Conservation (phyloP, 169 alveolate species). For the Plasmodium malariae region DNA sequence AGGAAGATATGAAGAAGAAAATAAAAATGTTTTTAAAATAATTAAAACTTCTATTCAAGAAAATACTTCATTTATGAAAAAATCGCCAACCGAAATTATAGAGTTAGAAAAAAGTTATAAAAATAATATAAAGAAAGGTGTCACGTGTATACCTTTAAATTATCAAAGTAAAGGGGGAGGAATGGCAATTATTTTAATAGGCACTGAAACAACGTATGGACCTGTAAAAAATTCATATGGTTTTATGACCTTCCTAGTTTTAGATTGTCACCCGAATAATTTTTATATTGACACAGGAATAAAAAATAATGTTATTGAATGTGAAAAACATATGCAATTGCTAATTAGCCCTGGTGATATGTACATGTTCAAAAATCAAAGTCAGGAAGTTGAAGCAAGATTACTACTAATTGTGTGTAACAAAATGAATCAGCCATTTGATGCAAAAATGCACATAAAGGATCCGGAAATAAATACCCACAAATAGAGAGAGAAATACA, state of each 20-base stretch:
- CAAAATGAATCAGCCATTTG: conserved; percentile 73
- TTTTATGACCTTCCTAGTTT: conserved; percentile 77
- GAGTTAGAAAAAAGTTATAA: conserved; percentile 69
- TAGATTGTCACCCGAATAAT: conserved; percentile 69
- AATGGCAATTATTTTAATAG: conserved; percentile 76
- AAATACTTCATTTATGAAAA: conserved; percentile 57
- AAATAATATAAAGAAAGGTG: conserved; percentile 76
- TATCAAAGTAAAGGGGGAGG: conserved; percentile 77
- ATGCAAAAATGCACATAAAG: conserved; percentile 58
- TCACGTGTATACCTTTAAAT: conserved; percentile 77
- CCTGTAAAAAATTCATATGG: conserved; percentile 75
- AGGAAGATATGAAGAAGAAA: conserved; percentile 38
- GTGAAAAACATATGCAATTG: conserved; percentile 78
- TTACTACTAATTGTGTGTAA: conserved; percentile 67
- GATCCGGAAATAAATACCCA: conserved; percentile 52
- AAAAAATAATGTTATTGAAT: conserved; percentile 69
- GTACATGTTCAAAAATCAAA: conserved; percentile 76
- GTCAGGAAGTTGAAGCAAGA: conserved; percentile 74
- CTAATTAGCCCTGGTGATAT: conserved; percentile 78
- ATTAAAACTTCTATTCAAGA: conserved; percentile 57
- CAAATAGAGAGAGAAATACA: conserved; percentile 16
- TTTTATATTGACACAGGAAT: conserved; percentile 77
- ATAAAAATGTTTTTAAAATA: conserved; percentile 57
- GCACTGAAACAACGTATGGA: conserved; percentile 66
- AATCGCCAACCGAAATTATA: conserved; percentile 68